phyloP scores from a whole-genome alignment of 2,329 filamentous ascomycete species.

The Onygenales sp. region DNA sequence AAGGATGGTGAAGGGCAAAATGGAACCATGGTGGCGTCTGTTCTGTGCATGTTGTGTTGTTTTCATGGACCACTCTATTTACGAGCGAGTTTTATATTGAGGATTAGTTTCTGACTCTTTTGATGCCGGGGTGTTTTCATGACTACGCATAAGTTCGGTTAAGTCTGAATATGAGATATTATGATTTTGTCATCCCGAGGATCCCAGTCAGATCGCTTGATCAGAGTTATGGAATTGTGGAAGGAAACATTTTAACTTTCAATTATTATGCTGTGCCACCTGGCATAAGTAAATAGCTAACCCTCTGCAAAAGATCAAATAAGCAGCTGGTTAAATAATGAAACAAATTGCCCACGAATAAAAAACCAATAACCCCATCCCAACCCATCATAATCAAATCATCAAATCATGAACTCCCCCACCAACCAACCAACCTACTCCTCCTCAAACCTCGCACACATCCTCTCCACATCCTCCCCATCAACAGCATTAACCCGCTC shows the following conservation, averaged over 20 bases:
- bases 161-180: too few relatives aligned
- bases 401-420: background rate
- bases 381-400: background rate
- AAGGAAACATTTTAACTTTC: too few relatives aligned
- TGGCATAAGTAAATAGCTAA: too few relatives aligned
- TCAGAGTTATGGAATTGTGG: too few relatives aligned
- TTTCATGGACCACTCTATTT: background rate
- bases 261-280: background rate
- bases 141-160: background rate
- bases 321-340: too few relatives aligned
- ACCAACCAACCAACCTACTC: background rate
- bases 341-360: too few relatives aligned
- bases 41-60: background rate
- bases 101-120: background rate
- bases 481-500: constrained; percentile 39
- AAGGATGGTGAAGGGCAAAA: background rate
- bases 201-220: too few relatives aligned
- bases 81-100: background rate
- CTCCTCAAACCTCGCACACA: constrained; percentile 25
- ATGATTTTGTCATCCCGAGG: too few relatives aligned
- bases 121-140: background rate
- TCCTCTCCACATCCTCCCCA: constrained; percentile 42
- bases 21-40: background rate
- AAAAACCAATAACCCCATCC: too few relatives aligned
- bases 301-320: too few relatives aligned